Conservation (phyloP, 2,329 filamentous ascomycete genomes). For the Stachybotrys echinatus region DNA sequence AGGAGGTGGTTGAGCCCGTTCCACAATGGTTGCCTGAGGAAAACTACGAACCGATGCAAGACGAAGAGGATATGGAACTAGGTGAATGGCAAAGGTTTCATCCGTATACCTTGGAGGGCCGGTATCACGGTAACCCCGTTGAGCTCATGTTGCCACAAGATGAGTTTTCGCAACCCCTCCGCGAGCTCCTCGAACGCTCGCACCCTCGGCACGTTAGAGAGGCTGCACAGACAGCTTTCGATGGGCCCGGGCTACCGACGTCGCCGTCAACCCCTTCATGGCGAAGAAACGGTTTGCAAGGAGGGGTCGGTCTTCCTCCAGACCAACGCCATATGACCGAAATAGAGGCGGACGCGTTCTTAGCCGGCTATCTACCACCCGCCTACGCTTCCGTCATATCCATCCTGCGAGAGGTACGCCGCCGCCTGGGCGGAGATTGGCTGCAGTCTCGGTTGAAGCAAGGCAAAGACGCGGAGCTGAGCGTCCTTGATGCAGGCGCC, state of each 20-base stretch:
- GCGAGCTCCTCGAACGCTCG: slow-evolving; percentile 59
- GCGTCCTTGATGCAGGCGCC: slow-evolving; percentile 68
- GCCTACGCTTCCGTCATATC: slow-evolving; percentile 65
- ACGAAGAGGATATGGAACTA: slow-evolving; percentile 24
- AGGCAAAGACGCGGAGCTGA: slow-evolving; percentile 49
- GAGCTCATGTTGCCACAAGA: slow-evolving; percentile 70
- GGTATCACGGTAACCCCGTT: slow-evolving; percentile 65
- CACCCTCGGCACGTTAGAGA: slow-evolving; percentile 70
- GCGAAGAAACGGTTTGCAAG: slow-evolving; percentile 54
- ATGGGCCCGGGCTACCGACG: slow-evolving; percentile 69
- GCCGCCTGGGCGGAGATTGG: slow-evolving; percentile 67
- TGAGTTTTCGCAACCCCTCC: slow-evolving; percentile 66
- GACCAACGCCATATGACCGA: slow-evolving; percentile 63
- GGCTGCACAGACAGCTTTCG: slow-evolving; percentile 69
- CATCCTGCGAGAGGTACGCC: slow-evolving; percentile 67
- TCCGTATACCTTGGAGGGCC: slow-evolving; percentile 67
- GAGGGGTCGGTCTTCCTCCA: slow-evolving; percentile 58
- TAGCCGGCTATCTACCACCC: slow-evolving; percentile 64
- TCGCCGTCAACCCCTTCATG: slow-evolving; percentile 66
- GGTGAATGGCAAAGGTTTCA: slow-evolving; percentile 54
- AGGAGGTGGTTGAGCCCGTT: slow-evolving; percentile 19
- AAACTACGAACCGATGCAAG: slow-evolving; percentile 6
- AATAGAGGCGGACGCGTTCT: slow-evolving; percentile 69
- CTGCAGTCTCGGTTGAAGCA: slow-evolving; percentile 57
- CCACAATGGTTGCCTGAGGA: slow-evolving; percentile 25